These are phyloP conservation scores for Rostrohypoxylon terebratum DNA, from an alignment of 495 filamentous ascomycete genomes.

Conservation along the genomic window DNA sequence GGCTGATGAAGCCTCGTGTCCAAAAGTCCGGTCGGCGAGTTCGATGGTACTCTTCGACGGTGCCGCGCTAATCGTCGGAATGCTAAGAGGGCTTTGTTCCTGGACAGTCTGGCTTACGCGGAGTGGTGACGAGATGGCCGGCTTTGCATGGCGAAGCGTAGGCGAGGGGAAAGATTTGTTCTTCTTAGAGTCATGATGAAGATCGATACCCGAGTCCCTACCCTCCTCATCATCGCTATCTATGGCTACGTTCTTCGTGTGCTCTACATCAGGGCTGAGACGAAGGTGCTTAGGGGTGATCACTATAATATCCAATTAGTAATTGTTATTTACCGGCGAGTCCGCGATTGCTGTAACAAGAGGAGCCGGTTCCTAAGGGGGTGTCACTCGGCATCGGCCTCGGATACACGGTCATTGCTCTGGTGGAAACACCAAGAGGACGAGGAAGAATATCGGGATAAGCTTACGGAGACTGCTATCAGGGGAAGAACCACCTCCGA, in stretches of 20 bases:
- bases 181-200: conserved; percentile 14
- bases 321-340: not conserved
- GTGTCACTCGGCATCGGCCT: not conserved
- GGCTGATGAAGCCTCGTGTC: not conserved
- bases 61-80: not conserved
- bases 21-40: not conserved
- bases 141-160: conserved; percentile 25
- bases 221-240: conserved; percentile 39
- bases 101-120: conserved; percentile 30
- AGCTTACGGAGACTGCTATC: conserved; percentile 50
- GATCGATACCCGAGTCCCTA: conserved; percentile 14
- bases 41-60: not conserved
- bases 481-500: conserved; percentile 52
- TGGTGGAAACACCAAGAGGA: not conserved
- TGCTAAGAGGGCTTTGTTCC: not conserved
- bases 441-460: conserved; percentile 4
- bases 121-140: conserved; percentile 28
- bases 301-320: conserved; percentile 30
- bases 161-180: conserved; percentile 13
- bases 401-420: not conserved
- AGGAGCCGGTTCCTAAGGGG: not conserved
- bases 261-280: conserved; percentile 20
- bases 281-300: conserved; percentile 45
- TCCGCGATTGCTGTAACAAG: not conserved
- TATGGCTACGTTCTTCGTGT: conserved; percentile 12